Conservation (phyloP, 31 red algal genomes). For the Asparagopsis taxiformis region DNA sequence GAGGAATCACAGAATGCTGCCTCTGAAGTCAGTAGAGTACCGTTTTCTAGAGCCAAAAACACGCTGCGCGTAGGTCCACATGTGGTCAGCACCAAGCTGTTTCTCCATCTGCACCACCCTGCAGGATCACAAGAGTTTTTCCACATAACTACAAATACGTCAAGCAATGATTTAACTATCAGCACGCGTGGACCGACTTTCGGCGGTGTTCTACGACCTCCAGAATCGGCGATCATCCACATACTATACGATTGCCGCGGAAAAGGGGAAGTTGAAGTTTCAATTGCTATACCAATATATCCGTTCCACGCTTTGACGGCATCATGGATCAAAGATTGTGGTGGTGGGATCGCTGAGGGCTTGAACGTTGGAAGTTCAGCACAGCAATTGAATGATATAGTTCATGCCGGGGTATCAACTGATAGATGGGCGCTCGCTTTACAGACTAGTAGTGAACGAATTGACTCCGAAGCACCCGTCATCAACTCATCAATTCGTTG, state of each 20-base stretch:
- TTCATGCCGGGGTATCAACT: slow-evolving; percentile 18
- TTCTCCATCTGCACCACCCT: slow-evolving; percentile 27
- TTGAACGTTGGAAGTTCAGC: slow-evolving; percentile 27
- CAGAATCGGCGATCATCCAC: slow-evolving; percentile 35
- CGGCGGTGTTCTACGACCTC: slow-evolving; percentile 41
- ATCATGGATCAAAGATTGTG: slow-evolving; percentile 56
- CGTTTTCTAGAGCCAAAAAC: slow-evolving; percentile 7
- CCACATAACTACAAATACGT: slow-evolving; percentile 41
- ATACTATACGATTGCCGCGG: slow-evolving; percentile 52
- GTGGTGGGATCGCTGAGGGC: slow-evolving; percentile 45
- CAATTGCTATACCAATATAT: slow-evolving; percentile 27
- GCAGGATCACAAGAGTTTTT: slow-evolving; percentile 68
- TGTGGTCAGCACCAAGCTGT: slow-evolving; percentile 47
- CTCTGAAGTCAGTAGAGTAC: slow-evolving; percentile 13
- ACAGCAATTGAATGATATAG: slow-evolving; percentile 16
- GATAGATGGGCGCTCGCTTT: slow-evolving; percentile 34
- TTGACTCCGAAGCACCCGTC: slow-evolving; percentile 14
- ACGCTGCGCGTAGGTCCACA: slow-evolving; percentile 38
- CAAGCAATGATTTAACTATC: slow-evolving; percentile 13
- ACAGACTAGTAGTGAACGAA: slow-evolving; percentile 13
- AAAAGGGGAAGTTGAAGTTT: slow-evolving; percentile 33
- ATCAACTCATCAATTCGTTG: slow-evolving; percentile 46
- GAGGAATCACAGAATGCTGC: slow-evolving; percentile 17
- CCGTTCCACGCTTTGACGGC: slow-evolving; percentile 41
- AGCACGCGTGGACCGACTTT: slow-evolving; percentile 41